Evolutionary conservation across 2,329 filamentous ascomycete genomes (phyloP), one percentile per base, ranked within the genome.

Genomic region (Xylariaceae sp.): DNA sequence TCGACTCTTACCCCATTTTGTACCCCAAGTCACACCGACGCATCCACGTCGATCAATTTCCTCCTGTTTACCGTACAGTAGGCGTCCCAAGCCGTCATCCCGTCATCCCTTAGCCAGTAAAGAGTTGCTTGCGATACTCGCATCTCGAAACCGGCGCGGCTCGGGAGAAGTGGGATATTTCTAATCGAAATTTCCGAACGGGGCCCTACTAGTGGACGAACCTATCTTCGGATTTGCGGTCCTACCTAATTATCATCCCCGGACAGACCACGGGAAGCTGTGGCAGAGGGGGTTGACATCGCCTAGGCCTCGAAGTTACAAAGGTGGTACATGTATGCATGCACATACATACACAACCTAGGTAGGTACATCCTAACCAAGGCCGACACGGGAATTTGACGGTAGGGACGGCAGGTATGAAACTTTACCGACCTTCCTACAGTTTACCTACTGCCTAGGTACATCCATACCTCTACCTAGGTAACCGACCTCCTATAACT

Each of bases 21-120:
- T 52, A 56, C 56, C 29, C 54, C 57, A 46, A 50, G 52, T 44
- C 50, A 40, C 44, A 52, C 52, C 50, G 52, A 54, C 52, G 48
- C 44, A 56, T 53, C 40, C 51, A 63, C 50, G 60, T 57, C 58
- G 54, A 63, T 61, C 60, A 50, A 62, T 55, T 54, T 56, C 52
- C 23, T 44, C 52, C 45, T 55, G 50, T 44, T 52, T 56, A 60
- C 53, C 50, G 49, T 56, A 44, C 47, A 37, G 49, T 50, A 37
- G 32, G 32, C 32, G 3, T 4, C 32, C 32, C 14, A 16, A 37
- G 57, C 49, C 57, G 53, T 37, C 29, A 57, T 56, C 19, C 50
- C 45, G 26, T 56, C 42, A 52, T 59, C 54, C 57, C 50, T 53
- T 48, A 20, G 44, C 21, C 48, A 44, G 7, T 3, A 37, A 37